Base-by-base conservation (phyloP, 768 basidiomycete species). In the Trametes cingulata region DNA sequence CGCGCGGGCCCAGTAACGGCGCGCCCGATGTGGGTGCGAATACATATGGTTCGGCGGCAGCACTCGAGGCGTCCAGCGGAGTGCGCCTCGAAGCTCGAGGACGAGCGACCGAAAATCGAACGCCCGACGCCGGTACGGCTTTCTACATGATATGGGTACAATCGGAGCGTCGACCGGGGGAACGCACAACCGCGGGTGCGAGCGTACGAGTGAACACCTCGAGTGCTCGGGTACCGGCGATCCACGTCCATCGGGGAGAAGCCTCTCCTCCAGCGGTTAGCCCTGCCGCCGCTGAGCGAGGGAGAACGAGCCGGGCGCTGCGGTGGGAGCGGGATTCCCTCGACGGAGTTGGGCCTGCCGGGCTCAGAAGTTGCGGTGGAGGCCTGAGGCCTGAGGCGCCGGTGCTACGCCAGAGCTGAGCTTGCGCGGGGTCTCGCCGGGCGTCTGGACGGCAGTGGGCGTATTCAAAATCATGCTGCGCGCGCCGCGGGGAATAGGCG, bases 171-270 rank as follows among this genome's bases (percentile, higher is more conserved):
- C 35, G 35, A 36, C 49, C 49, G 49, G 48, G 35, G 14, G 33
- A 22, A 43, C 39, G 47, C 47, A 33, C 29, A 4, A 33, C 6
- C 29, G 6, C 10, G 29, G 10, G 45, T 46, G 45, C 19, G 45
- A 10, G 45, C 20, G 7, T 15, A 20, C 22, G 45, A 46, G 45
- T 13, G 45, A 9, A 9, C 9, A 15, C 42, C 45, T 15, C 48
- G 48, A n/a, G 48, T 29, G 29, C 29, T 27, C 53, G 53, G 27
- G 41, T 19, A 9, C 48, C 60, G 60, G 60, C 55, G 60, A 62
- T 62, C 56, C 60, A 29, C 36, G 56, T 25, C 2, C 45, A 56
- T 62, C 60, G 60, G 60, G 60, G n/a, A 22, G 60, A 57, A 62
- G 60, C 60, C 14, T n/a, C 17, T 3, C 17, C 1, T 17, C 52